phyloP scores from a whole-genome alignment of 192 early-diverging fungal species.

The Coemansia erecta region DNA sequence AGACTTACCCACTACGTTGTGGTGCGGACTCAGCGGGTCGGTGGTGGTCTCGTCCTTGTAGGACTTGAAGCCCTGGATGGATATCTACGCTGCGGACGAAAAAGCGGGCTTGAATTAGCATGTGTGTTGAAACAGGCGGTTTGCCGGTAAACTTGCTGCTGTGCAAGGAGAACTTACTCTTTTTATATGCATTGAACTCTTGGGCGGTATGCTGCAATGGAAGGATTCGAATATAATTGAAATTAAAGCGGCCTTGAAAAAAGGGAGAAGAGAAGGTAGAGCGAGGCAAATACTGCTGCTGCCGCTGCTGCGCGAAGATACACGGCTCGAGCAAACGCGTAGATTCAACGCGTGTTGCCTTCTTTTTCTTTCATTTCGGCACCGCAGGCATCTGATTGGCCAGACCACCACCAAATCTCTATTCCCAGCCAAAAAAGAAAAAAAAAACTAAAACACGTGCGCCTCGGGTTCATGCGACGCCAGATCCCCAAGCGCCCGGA shows the following conservation, averaged over 20 bases:
- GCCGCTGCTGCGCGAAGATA: background rate
- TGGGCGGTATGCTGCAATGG: background rate
- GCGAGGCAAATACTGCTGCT: background rate
- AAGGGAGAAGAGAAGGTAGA: constrained; percentile 1
- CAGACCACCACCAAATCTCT: background rate
- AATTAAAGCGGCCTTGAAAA: too few species aligned
- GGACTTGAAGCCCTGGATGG: constrained; percentile 99
- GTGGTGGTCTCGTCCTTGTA: constrained; percentile 96
- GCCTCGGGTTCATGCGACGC: constrained; percentile 3
- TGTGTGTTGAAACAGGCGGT: background rate
- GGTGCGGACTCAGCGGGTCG: constrained; percentile 86
- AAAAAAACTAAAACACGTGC: constrained; percentile 13
- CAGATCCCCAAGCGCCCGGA: constrained; percentile 5
- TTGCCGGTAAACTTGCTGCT: too few species aligned
- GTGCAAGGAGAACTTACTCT: constrained; percentile 35
- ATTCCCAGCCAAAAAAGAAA: too few species aligned
- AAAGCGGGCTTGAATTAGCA: background rate
- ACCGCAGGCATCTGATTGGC: constrained; percentile 5
- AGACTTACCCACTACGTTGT: constrained; percentile 89
- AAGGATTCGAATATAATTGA: background rate
- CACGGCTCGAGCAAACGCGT: background rate
- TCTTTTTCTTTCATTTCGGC: background rate
- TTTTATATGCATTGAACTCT: constrained; percentile 42
- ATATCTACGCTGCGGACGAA: constrained; percentile 54
- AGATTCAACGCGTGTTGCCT: background rate